A percentile compares a stretch with the other conserved stretches of the same genome.
Evolutionary conservation across 805 yeast genomes (phyloP).

Genomic region (Yarrowia keelungensis): DNA sequence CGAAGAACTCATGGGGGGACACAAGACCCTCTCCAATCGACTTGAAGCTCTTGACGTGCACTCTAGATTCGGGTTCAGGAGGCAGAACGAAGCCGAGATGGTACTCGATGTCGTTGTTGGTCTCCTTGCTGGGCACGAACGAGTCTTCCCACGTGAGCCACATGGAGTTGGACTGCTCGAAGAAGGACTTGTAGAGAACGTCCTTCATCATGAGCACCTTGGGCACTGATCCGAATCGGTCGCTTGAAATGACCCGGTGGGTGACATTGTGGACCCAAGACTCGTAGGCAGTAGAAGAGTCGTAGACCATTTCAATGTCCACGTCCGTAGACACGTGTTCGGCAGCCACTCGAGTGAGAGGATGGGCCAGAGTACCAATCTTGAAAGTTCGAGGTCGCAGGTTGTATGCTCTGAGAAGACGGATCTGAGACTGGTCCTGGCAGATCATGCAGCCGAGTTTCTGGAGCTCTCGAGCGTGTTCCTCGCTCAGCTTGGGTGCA

Average conservation of each 20-base stretch:
- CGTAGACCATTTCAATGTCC: constrained; percentile 26
- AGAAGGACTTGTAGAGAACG: constrained; percentile 30
- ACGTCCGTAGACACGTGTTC: constrained; percentile 10
- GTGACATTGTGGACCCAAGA: constrained; percentile 36
- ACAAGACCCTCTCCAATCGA: constrained; percentile 22
- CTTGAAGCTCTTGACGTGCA: constrained; percentile 29
- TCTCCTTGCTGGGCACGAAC: not conserved
- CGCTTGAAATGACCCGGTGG: constrained; percentile 18
- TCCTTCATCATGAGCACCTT: constrained; percentile 37
- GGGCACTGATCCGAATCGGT: constrained; percentile 14
- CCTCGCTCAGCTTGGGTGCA: constrained; percentile 1
- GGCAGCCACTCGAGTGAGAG: constrained; percentile 33
- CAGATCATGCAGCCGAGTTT: constrained; percentile 29
- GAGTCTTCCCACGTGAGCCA: constrained; percentile 33
- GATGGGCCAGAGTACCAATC: constrained; percentile 31
- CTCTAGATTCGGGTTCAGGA: not conserved
- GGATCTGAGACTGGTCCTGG: constrained; percentile 20
- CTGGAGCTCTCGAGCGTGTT: constrained; percentile 10
- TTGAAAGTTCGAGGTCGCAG: constrained; percentile 35
- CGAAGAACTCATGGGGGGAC: constrained; percentile 21
- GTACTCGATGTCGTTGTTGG: constrained; percentile 20
- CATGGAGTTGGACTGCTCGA: constrained; percentile 31
- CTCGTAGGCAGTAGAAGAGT: constrained; percentile 23
- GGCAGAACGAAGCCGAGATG: constrained; percentile 34
- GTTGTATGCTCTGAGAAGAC: constrained; percentile 28